Percentiles rank a stretch among this genome's conserved stretches.
phyloP scores from a whole-genome alignment of 1,284 basidiomycete genomes.

The Peniophora sp. region DNA sequence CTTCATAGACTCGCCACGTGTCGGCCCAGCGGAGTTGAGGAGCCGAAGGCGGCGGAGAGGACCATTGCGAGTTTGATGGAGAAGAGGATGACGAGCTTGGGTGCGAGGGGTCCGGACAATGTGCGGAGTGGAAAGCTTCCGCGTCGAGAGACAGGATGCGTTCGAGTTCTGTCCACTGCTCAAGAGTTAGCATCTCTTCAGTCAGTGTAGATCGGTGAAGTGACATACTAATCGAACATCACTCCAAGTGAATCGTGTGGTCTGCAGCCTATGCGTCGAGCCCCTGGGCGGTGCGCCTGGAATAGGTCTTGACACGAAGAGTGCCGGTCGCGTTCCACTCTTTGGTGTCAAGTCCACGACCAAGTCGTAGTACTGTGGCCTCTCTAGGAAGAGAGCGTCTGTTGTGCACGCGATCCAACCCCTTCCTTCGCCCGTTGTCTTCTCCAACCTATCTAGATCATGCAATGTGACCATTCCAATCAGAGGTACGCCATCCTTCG shows the following conservation, averaged over 20 bases:
- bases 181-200: neutral
- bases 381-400: slow-evolving; percentile 74
- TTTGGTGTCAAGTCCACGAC: slow-evolving; percentile 68
- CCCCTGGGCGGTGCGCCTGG: slow-evolving; percentile 23
- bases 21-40: slow-evolving; percentile 43
- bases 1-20: slow-evolving; percentile 72
- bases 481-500: slow-evolving; percentile 51
- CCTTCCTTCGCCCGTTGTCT: slow-evolving; percentile 45
- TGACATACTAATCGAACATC: slow-evolving; percentile 59
- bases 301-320: slow-evolving; percentile 49
- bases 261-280: slow-evolving; percentile 46
- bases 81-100: neutral
- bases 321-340: slow-evolving; percentile 53
- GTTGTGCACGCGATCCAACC: slow-evolving; percentile 82
- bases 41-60: slow-evolving; percentile 9
- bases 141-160: slow-evolving; percentile 52
- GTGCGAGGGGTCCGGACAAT: neutral
- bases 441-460: slow-evolving; percentile 53
- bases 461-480: slow-evolving; percentile 71
- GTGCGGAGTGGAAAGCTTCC: slow-evolving; percentile 6
- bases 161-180: slow-evolving; percentile 67
- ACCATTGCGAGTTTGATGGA: slow-evolving; percentile 10
- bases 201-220: neutral
- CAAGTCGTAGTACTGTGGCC: slow-evolving; percentile 66
- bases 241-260: slow-evolving; percentile 70